phyloP scores from a whole-genome alignment of 2,329 filamentous ascomycete genomes.

The Exophiala dermatitidis region DNA sequence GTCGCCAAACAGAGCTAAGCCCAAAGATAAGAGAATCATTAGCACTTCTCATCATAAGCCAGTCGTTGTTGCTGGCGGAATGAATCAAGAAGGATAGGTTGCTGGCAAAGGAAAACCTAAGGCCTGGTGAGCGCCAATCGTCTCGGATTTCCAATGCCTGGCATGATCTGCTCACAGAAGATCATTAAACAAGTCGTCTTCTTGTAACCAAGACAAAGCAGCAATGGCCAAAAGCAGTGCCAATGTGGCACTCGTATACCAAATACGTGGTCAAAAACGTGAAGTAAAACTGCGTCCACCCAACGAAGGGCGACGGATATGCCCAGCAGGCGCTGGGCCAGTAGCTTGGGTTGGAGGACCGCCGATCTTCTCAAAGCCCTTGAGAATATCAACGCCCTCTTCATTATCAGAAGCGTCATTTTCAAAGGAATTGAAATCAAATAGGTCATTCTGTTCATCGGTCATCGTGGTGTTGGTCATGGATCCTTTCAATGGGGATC shows the following conservation, averaged over 20 bases:
- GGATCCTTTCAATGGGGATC: conserved; percentile 21
- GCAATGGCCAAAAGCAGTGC: not conserved
- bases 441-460: conserved; percentile 39
- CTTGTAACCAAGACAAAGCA: not conserved
- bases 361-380: conserved; percentile 44
- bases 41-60: conserved; percentile 21
- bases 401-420: conserved; percentile 39
- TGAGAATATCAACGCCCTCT: conserved; percentile 39
- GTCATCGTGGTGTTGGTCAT: conserved; percentile 30
- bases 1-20: not conserved
- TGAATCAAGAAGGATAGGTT: not conserved
- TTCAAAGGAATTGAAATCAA: conserved; percentile 42
- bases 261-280: conserved; percentile 11
- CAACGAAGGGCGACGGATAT: conserved; percentile 16
- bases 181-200: not conserved
- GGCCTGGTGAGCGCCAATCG: not conserved
- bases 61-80: not conserved
- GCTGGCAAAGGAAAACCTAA: not conserved
- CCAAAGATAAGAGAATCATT: conserved; percentile 14
- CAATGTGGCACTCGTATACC: too few species aligned
- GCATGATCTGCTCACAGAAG: not conserved
- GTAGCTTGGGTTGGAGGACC: conserved; percentile 9
- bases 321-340: conserved; percentile 2
- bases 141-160: not conserved
- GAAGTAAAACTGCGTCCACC: conserved; percentile 23